Evolutionary conservation across 257 asterid species (phyloP).

Genomic region (Capsicum rhomboideum): DNA sequence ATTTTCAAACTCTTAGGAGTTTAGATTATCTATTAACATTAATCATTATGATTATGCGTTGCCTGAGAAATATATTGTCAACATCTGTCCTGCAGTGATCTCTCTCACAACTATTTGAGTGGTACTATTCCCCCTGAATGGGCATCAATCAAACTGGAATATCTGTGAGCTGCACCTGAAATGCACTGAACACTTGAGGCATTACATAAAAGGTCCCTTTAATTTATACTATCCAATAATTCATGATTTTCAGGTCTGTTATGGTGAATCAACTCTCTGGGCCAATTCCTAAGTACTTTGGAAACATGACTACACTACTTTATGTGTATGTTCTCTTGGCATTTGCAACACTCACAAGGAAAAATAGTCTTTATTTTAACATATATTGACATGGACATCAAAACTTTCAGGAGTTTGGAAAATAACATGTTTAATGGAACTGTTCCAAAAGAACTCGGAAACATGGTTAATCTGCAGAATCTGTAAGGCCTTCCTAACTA

Average conservation of each 20-base stretch:
- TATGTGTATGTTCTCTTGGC: too few species aligned
- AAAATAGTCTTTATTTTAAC: too few species aligned
- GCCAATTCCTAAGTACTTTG: too few species aligned
- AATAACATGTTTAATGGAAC: too few species aligned
- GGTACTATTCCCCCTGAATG: conserved; percentile 65
- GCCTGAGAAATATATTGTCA: not conserved
- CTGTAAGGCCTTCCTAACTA: too few species aligned
- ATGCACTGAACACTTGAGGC: not conserved
- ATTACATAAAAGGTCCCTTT: not conserved
- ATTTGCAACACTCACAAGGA: too few species aligned
- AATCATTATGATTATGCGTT: not conserved
- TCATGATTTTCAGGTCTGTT: not conserved
- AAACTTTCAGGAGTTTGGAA: too few species aligned
- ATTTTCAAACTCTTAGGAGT: not conserved
- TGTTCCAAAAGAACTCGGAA: too few species aligned
- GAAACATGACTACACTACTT: too few species aligned
- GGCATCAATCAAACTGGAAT: conserved; percentile 45
- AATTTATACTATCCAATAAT: not conserved
- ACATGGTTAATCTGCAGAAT: too few species aligned
- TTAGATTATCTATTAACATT: not conserved
- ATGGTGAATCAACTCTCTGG: too few species aligned
- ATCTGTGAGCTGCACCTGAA: conserved; percentile 27
- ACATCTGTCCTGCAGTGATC: conserved; percentile 28
- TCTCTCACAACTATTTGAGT: conserved; percentile 49
- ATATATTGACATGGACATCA: too few species aligned